Evolutionary conservation across 331 rosid genomes (phyloP), one percentile per base, ranked within the genome.

Genomic region (Spiraea crenata): DNA sequence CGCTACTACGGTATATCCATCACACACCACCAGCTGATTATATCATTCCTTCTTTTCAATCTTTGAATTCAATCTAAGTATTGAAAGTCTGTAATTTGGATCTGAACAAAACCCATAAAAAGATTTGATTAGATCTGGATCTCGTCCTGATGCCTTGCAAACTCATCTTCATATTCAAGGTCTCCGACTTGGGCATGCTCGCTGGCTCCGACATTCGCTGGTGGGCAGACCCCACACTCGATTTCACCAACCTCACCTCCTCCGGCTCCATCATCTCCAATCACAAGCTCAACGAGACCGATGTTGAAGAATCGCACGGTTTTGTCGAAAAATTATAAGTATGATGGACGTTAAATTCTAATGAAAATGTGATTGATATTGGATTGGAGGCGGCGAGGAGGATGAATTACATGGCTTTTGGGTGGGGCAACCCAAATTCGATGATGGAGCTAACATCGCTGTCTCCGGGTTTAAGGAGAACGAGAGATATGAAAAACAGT

Each of bases 301-400:
- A 83, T 88, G 86, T 79, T 93, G 47, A 87, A 85, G 19, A 93
- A 93, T 59, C 90, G 97, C 66, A 93, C 88, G 80, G 79, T 80
- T 31, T 69, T 93, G 77, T 76, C 86, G 0, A 72, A 85, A 15
- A 63, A 71, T 4, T 90, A 65, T 20, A 84, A 97, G 74, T 93
- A 60, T 74, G 98, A 71, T 93, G 97, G 98, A 90, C 84, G 15
- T 71, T 93, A 87, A 76, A 81, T 37, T 35, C 73, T 40, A 73
- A 78, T 42, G 84, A 80, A 73, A 86, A 83, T 77, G 57, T 68
- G 6, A 81, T 90, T 40, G 96, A 89, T 63, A 71, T 93, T 56
- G 97, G 95, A 5, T 85, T 93, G 67, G 98, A 93, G 76, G 96
- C 89, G n/a, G 89, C 92, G 7, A 90, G 84, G 15, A 75, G 81